phyloP scores from a whole-genome alignment of 257 asterid species.

The Gynochthodes officinalis region DNA sequence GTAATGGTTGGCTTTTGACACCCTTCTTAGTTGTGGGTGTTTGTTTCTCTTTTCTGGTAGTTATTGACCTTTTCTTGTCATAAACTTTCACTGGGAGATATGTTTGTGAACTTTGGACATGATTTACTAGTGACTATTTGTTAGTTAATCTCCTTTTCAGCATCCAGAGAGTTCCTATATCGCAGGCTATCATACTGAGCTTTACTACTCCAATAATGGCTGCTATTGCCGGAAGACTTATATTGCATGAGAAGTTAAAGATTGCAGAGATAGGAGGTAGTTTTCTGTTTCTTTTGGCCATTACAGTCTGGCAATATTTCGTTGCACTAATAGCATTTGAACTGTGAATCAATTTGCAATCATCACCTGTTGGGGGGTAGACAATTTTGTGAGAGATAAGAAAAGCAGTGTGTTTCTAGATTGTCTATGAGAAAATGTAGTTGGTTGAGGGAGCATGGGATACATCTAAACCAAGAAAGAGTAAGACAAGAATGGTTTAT shows the following conservation, averaged over 20 bases:
- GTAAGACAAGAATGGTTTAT: neutral
- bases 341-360: neutral
- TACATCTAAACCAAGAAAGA: neutral
- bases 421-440: neutral
- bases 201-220: slow-evolving; percentile 44
- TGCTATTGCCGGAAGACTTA: slow-evolving; percentile 32
- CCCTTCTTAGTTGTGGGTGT: neutral
- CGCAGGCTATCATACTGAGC: slow-evolving; percentile 35
- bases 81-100: neutral
- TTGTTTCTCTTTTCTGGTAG: neutral
- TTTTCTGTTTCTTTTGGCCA: neutral
- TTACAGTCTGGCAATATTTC: neutral
- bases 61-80: neutral
- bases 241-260: slow-evolving; percentile 38
- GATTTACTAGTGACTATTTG: slow-evolving; percentile 28
- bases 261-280: slow-evolving; percentile 41
- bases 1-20: no score
- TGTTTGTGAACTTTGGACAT: slow-evolving; percentile 11
- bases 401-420: neutral
- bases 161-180: slow-evolving; percentile 36
- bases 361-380: neutral
- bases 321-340: neutral
- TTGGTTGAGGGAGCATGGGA: neutral
- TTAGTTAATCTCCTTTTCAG: slow-evolving; percentile 32
- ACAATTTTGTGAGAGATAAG: neutral